Conservation (phyloP, 495 filamentous ascomycete genomes). For the Aspergillus diversus region DNA sequence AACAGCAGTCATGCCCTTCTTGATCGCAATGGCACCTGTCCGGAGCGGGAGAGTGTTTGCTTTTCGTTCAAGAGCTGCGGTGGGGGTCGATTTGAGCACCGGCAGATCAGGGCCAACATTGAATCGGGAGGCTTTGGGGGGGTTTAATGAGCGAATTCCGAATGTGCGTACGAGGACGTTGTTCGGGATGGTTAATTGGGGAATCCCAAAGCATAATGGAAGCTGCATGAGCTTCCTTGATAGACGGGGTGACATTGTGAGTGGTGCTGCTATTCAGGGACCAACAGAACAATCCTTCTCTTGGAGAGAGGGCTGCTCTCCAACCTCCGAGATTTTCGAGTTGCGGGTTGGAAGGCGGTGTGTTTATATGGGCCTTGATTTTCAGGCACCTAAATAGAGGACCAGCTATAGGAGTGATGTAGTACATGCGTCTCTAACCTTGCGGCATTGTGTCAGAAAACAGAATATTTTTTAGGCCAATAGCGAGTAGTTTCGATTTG, state of each 20-base stretch:
- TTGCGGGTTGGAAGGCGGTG: slow-evolving; percentile 20
- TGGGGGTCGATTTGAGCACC: slow-evolving; percentile 68
- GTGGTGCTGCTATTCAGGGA: slow-evolving; percentile 5
- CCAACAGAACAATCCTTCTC: neutral
- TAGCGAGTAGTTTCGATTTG: no score
- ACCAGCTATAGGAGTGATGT: neutral
- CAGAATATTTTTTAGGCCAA: no score
- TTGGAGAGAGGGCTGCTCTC: neutral
- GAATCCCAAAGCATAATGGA: slow-evolving; percentile 27
- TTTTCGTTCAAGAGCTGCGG: slow-evolving; percentile 80
- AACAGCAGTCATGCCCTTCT: slow-evolving; percentile 93
- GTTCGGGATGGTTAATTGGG: slow-evolving; percentile 24
- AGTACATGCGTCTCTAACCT: no score
- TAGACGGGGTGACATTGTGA: slow-evolving; percentile 43
- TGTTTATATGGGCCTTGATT: neutral
- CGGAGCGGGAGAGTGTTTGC: slow-evolving; percentile 75
- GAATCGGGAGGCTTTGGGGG: slow-evolving; percentile 51
- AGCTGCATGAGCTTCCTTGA: slow-evolving; percentile 40
- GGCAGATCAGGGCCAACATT: slow-evolving; percentile 50
- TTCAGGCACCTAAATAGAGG: neutral
- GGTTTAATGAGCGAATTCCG: slow-evolving; percentile 55
- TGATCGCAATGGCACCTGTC: slow-evolving; percentile 79
- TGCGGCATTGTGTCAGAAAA: no score
- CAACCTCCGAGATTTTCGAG: slow-evolving; percentile 16
- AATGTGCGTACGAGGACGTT: slow-evolving; percentile 37